Evolutionary conservation across 208 protist genomes (phyloP).

Genomic region (Leishmania tarentolae): DNA sequence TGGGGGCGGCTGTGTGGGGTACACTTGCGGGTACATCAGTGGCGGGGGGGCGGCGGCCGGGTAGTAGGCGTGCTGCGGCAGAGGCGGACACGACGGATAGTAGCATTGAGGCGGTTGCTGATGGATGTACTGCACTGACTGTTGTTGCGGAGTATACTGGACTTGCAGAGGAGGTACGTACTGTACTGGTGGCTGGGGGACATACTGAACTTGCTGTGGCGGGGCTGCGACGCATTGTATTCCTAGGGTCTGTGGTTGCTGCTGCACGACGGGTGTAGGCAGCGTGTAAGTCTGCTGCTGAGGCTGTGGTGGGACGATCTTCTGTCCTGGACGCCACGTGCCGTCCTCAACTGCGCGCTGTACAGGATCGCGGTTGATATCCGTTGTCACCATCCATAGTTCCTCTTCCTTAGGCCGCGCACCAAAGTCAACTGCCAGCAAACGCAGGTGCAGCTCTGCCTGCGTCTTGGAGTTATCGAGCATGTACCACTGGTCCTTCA

Average conservation of each 20-base stretch:
- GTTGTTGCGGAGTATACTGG: slow-evolving; percentile 17
- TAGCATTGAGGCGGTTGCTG: slow-evolving; percentile 16
- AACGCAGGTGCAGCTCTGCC: slow-evolving; percentile 66
- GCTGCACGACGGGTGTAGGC: background rate
- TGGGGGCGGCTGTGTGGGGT: slow-evolving; percentile 26
- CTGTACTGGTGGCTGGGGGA: slow-evolving; percentile 11
- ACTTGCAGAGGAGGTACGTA: slow-evolving; percentile 14
- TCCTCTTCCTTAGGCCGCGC: slow-evolving; percentile 33
- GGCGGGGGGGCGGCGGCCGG: slow-evolving; percentile 5
- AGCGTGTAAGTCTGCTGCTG: slow-evolving; percentile 1
- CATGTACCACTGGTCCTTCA: slow-evolving; percentile 70
- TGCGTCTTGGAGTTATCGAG: slow-evolving; percentile 55
- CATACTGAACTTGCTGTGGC: slow-evolving; percentile 17
- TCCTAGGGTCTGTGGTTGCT: background rate
- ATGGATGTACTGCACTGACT: slow-evolving; percentile 20
- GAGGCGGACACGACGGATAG: slow-evolving; percentile 26
- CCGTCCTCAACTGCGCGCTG: slow-evolving; percentile 47
- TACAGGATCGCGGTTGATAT: slow-evolving; percentile 57
- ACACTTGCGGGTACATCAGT: slow-evolving; percentile 13
- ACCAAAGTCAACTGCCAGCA: slow-evolving; percentile 78
- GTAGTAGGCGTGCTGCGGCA: slow-evolving; percentile 28
- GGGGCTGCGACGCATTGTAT: background rate
- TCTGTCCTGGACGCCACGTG: slow-evolving; percentile 43
- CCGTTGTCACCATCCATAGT: slow-evolving; percentile 62
- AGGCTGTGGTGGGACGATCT: slow-evolving; percentile 28